Base-by-base conservation (phyloP, 177 flowering plant species). In the Vitis hybrid region DNA sequence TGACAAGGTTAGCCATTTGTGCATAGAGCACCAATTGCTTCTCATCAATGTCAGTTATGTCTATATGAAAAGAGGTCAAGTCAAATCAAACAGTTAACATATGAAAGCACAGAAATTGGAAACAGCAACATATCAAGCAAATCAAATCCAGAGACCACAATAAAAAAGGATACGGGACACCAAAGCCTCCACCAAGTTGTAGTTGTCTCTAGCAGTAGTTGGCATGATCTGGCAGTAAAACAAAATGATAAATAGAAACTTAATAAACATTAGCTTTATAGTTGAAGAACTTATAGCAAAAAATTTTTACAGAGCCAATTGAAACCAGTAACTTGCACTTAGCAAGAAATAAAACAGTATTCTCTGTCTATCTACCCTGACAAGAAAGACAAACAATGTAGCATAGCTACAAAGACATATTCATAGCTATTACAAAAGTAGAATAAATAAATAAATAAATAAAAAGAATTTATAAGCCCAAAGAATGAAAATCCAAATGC, bases 1-100 rank as follows among this genome's bases (percentile, higher is more conserved):
- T 85, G 34, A 96, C 93, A 73, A 96, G 97, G 82, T 88, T 96
- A 51, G 97, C 97, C 97, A 96, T 96, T 79, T 96, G 98, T 58
- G 98, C 98, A 80, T 92, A 96, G 51, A 93, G 67, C 70, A 96
- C 77, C 71, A 93, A 71, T 71, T 89, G 93, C 77, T 90, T 77
- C 83, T 96, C 97, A 61, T 86, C 88, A 64, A 93, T 73, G 45
- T 86, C 84, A 51, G 90, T 81, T 83, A 96, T 88, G 76, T 96
- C 99, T 95, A 73, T 48, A 56, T 11, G 21, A 65, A 70, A 62
- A 52, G 26, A 71, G 26, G 72, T 76, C 59, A 76, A 62, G 67
- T 74, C 60, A 82, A 68, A 62, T 55, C 65, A 75, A 82, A 77
- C 80, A 75, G 8, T 52, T 6, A 48, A 30, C 13, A 4, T 9